Evolutionary conservation across 176 grass and related monocot species (phyloP).

Genomic region (Bolboschoenus planiculmis): DNA sequence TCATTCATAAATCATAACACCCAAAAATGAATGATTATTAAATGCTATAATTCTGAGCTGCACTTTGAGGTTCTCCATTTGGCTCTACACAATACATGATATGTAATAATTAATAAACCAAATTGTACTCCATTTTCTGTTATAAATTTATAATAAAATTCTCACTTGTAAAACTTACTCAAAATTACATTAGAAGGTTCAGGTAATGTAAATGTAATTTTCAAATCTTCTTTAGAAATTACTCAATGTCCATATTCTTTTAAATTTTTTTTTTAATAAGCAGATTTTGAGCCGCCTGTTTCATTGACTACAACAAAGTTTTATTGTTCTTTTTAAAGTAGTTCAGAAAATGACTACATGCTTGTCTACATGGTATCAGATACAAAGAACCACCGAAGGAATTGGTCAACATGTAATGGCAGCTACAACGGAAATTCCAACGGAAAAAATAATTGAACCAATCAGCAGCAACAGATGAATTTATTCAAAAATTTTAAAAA

Average conservation of each 20-base stretch:
- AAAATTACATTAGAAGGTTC: neutral
- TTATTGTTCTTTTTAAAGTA: no score
- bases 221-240: neutral
- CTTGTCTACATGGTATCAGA: neutral
- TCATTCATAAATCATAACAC: neutral
- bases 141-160: neutral
- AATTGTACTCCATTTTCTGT: neutral
- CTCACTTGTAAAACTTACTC: neutral
- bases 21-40: neutral
- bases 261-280: no score
- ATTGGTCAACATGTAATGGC: neutral
- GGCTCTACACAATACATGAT: neutral
- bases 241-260: no score
- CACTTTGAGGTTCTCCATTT: neutral
- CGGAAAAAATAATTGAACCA: conserved; percentile 9
- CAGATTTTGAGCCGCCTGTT: no score
- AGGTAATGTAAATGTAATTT: neutral
- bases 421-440: neutral
- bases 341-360: neutral
- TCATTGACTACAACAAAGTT: no score
- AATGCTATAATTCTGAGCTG: neutral
- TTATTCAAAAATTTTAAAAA: neutral
- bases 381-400: neutral
- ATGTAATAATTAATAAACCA: neutral
- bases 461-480: neutral